Evolutionary conservation across 179 eudicot species (phyloP).

Genomic region (Beta corolliflora): DNA sequence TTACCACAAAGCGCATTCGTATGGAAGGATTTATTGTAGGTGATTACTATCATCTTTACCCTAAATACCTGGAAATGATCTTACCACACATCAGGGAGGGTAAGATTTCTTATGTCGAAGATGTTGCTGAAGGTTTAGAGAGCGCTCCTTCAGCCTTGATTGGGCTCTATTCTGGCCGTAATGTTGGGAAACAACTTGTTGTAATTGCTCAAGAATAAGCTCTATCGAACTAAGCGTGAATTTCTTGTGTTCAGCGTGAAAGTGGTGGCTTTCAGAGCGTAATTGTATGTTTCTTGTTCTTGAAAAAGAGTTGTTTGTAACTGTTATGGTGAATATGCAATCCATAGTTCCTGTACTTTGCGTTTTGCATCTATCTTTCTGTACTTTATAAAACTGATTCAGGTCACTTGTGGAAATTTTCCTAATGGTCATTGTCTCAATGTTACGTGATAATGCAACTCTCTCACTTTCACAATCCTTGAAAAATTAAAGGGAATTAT

Average conservation of each 20-base stretch:
- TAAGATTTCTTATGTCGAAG: conserved; percentile 50
- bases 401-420: too few relatives aligned
- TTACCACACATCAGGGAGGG: conserved; percentile 49
- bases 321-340: too few relatives aligned
- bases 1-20: conserved; percentile 34
- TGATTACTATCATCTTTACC: conserved; percentile 53
- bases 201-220: conserved; percentile 39
- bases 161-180: conserved; percentile 52
- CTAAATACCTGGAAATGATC: conserved; percentile 49
- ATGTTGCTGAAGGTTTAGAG: conserved; percentile 58
- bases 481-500: too few relatives aligned
- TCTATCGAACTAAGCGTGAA: not conserved
- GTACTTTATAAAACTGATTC: too few relatives aligned
- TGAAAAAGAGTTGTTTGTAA: too few relatives aligned
- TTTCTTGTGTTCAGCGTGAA: not conserved
- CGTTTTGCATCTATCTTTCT: too few relatives aligned
- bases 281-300: too few relatives aligned
- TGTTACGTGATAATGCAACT: too few relatives aligned
- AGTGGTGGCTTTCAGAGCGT: too few relatives aligned
- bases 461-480: too few relatives aligned
- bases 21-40: conserved; percentile 48
- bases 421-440: too few relatives aligned
- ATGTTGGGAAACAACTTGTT: conserved; percentile 59
- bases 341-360: too few relatives aligned
- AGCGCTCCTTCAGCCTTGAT: conserved; percentile 52